Base-by-base conservation (phyloP, 768 basidiomycete genomes). In the Hypholoma sublateritium region DNA sequence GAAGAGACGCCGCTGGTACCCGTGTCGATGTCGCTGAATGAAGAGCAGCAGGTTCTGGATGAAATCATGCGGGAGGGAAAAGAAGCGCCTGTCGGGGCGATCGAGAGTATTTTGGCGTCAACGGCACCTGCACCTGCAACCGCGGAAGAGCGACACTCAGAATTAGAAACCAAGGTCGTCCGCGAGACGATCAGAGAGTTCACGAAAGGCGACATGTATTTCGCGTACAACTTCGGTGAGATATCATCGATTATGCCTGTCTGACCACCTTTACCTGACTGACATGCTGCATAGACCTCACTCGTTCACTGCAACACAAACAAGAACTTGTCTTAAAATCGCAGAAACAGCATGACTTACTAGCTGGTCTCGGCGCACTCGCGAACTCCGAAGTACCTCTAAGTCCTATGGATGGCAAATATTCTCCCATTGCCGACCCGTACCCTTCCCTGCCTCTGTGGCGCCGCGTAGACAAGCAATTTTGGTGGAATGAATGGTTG, bases 401-500 rank as follows among this genome's bases (percentile, higher is more conserved):
- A 4, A 67, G 58, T 36, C 57, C 68, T 1, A 62, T 65, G 56
- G 64, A 64, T 36, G 62, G 72, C 37, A 77, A 77, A 32, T 71
- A 80, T 13, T 80, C 86, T 46, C 73, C 80, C 7, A 70, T 90
- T 21, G 76, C 79, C 12, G 95, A 97, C 68, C 92, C 93, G 0
- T 79, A 83, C 58, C 75, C 88, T 0, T 85, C 84, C 0, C 78
- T 95, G 13, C 95, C 97, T 0, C 79, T 98, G 3, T 98, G 96
- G 95, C 81, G 94, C 24, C 79, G 94, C 12, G 91, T 94, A 0
- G 93, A 98, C 63, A 80, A 82, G 46, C 87, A 90, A 42, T 98
- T 93, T 69, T 98, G 95, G 91, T 98, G 95, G 93, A 99, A 98
- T 66, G 91, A 94, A 64, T 86, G 85, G 80, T 79, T 98, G 56